Percentiles rank a stretch among this genome's conserved stretches.
Evolutionary conservation across 2,329 filamentous ascomycete genomes (phyloP).

Genomic region (Claviceps humidiphila): DNA sequence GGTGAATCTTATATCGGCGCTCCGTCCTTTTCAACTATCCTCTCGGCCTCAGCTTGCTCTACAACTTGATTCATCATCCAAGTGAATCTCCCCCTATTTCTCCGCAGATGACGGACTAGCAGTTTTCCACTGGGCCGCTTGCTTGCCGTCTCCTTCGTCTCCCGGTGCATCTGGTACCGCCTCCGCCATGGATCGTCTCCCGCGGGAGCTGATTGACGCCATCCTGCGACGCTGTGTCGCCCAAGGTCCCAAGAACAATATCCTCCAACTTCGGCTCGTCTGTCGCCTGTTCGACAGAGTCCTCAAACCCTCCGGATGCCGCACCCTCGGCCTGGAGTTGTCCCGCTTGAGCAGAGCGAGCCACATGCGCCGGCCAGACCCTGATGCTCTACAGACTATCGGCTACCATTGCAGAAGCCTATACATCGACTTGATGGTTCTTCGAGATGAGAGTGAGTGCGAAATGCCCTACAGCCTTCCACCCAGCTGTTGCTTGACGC

Average conservation of each 20-base stretch:
- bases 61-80: no score
- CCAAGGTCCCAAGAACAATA: constrained; percentile 29
- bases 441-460: constrained; percentile 35
- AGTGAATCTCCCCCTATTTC: not conserved
- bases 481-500: no score
- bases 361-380: constrained; percentile 18
- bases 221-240: constrained; percentile 31
- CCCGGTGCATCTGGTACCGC: not conserved
- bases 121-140: not conserved
- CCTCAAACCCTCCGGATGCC: constrained; percentile 31
- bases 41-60: no score
- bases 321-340: constrained; percentile 37
- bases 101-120: not conserved
- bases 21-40: no score
- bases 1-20: no score
- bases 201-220: constrained; percentile 32
- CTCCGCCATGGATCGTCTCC: constrained; percentile 30
- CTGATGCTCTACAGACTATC: constrained; percentile 30
- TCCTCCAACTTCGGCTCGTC: constrained; percentile 33
- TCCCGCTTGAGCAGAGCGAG: constrained; percentile 29
- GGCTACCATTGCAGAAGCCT: constrained; percentile 35
- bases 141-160: not conserved
- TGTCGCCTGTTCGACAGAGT: constrained; percentile 35
- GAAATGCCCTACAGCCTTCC: not conserved
- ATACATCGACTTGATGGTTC: constrained; percentile 38